Evolutionary conservation across 179 eudicot species (phyloP), one percentile per base, ranked within the genome.

Genomic region (Drosera spatulata): DNA sequence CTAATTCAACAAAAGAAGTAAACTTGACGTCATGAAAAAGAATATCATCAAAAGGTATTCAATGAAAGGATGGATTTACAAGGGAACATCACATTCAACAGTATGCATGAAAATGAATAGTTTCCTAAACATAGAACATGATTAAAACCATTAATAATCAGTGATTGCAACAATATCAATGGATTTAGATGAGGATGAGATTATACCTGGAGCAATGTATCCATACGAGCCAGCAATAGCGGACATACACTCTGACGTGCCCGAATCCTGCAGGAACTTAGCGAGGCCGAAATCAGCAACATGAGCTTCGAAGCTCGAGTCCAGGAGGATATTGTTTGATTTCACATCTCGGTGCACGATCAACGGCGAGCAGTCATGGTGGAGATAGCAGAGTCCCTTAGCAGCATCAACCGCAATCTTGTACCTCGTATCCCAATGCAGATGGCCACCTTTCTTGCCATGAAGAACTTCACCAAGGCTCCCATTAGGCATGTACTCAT

Each of bases 181-280:
- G 33, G 1, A 22, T 22, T 22, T 22, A 1, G 33, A 22, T 22
- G 1, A 22, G 1, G 33, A 22, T 22, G 33, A 22, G 33, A 22
- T 22, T 41, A 54, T 78, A 91, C 98, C 96, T 68, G 98, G 98
- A 22, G 98, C 98, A 59, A 91, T 91, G 58, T 91, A 91, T 39
- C 98, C 98, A 61, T 88, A 91, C 42, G 98, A 88, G 15, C 98
- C 98, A 69, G 98, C 98, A 71, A 91, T 84, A 5, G 98, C 96
- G 43, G 96, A 91, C 96, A 88, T 88, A 71, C 87, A 85, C 60
- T 88, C 95, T 0, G 94, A 85, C 10, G 91, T 73, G 41, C 94
- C 97, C 1, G 91, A 80, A 64, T 84, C 96, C 47, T 82, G 88
- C 80, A 91, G 77, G 79, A 91, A 88, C 80, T 91, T 91, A 39